phyloP scores from a whole-genome alignment of 345 rosid species.

The Streptanthus diversifolius region DNA sequence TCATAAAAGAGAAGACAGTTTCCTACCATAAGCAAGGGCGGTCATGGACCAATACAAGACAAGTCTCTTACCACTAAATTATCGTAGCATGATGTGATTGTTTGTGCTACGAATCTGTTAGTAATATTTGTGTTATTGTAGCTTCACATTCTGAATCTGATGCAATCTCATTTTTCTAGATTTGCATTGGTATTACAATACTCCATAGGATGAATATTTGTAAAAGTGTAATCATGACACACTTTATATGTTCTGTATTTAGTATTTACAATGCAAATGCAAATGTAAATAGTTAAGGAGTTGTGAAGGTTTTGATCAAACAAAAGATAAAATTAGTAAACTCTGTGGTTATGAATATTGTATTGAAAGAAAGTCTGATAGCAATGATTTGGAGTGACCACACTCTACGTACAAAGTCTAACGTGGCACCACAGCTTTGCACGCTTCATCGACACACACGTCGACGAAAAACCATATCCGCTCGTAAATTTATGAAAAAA shows the following conservation, averaged over 20 bases:
- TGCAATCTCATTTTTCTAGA: background rate
- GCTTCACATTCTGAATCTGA: background rate
- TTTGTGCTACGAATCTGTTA: background rate
- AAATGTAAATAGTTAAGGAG: background rate
- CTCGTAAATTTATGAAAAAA: conserved; percentile 15
- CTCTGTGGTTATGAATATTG: background rate
- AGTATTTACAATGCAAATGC: too few relatives aligned
- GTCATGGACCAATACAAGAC: conserved; percentile 1
- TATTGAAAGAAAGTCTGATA: background rate
- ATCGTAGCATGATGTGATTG: conserved; percentile 3
- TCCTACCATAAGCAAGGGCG: background rate
- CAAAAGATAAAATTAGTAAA: background rate
- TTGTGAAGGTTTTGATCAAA: background rate
- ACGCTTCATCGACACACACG: conserved; percentile 35
- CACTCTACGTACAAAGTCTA: conserved; percentile 21
- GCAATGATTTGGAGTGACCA: conserved; percentile 21
- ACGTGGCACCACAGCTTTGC: conserved; percentile 36
- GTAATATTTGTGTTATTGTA: background rate
- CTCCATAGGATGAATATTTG: too few relatives aligned
- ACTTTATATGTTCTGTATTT: too few relatives aligned
- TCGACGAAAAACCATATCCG: conserved; percentile 30
- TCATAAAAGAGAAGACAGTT: background rate
- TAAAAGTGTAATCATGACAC: too few relatives aligned
- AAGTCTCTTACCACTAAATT: background rate
- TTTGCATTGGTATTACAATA: background rate